Base-by-base conservation (phyloP, 148 eudicot species). In the Rhododendron mucronatum region DNA sequence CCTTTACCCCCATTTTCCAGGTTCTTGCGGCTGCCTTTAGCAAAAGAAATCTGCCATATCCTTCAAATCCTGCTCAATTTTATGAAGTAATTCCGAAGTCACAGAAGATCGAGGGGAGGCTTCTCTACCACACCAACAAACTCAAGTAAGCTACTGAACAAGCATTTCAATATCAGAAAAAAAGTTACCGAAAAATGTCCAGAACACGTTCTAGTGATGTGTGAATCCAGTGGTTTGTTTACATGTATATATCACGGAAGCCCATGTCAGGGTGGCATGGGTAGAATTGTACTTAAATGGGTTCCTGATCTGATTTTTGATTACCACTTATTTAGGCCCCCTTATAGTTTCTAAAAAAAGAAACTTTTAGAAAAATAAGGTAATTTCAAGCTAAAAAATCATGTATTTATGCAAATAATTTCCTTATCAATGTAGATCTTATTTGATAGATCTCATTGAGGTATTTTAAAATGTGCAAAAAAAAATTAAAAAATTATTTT, bases 1-100 rank as follows among this genome's bases (percentile, higher is more conserved):
- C 95, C 21, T 89, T 94, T 14, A 95, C 91, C 39, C 94, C 97
- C 2, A 79, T 94, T 90, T 23, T 92, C 23, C 95, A 91, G 69
- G 98, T 95, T 20, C 71, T 94, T 83, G 93, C 89, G 2, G 98
- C 98, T n/a, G 98, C 97, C 20, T 9, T 92, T 30, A 55, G 81
- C 1, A 95, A 95, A 75, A 92, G 98, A 82, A 89, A 89, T 1
- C 88, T 94, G 61, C 85, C 91, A n/a, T 86, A 47, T 84, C 97
- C 98, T 45, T 47, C 91, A 0, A 81, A 84, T 73, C 77, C 90
- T 7, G 84, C 78, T 84, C 77, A 91, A 26, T 50, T 93, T 4
- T 85, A 87, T 85, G 95, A 93, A 86, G 87, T 88, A 86, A 87
- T 86, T 78, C 86, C 91, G 21, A 84, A 83, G 57, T 83, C 89